Conservation (phyloP, 495 filamentous ascomycete species). For the Aspergillus leporis region DNA sequence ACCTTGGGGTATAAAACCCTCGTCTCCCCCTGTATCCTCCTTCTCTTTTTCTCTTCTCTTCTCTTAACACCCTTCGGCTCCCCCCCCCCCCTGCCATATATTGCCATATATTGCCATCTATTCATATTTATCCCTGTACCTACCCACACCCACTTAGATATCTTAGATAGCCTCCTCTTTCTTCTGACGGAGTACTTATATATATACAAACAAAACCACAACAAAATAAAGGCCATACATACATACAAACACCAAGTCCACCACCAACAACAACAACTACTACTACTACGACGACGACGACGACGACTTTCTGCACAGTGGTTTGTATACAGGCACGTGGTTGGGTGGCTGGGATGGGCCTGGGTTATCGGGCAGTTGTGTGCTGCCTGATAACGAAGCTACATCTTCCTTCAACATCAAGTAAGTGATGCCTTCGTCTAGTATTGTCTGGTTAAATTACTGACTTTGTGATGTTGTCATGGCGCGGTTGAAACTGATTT, state of each 20-base stretch:
- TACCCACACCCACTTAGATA: no score
- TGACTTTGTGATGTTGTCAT: background rate
- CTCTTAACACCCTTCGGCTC: background rate
- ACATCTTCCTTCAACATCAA: background rate
- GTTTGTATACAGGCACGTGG: constrained; percentile 9
- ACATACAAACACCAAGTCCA: no score
- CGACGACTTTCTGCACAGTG: background rate
- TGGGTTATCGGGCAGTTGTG: constrained; percentile 16
- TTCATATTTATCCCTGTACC: no score
- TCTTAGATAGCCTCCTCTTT: background rate
- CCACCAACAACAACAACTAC: no score
- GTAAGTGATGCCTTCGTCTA: background rate
- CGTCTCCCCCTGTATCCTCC: background rate
- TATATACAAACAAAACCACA: constrained; percentile 3
- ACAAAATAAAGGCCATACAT: background rate
- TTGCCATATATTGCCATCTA: background rate
- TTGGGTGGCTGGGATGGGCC: constrained; percentile 20
- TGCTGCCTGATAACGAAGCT: background rate
- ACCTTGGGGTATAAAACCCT: background rate
- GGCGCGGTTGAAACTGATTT: background rate
- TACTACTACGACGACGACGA: no score
- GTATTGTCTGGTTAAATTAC: background rate
- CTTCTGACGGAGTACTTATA: background rate
- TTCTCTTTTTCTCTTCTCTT: constrained; percentile 6
- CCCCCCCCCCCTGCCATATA: background rate